These are phyloP conservation scores for Haplosporangium sp. DNA, from an alignment of 371 early-diverging fungal species.

Conservation along the genomic window DNA sequence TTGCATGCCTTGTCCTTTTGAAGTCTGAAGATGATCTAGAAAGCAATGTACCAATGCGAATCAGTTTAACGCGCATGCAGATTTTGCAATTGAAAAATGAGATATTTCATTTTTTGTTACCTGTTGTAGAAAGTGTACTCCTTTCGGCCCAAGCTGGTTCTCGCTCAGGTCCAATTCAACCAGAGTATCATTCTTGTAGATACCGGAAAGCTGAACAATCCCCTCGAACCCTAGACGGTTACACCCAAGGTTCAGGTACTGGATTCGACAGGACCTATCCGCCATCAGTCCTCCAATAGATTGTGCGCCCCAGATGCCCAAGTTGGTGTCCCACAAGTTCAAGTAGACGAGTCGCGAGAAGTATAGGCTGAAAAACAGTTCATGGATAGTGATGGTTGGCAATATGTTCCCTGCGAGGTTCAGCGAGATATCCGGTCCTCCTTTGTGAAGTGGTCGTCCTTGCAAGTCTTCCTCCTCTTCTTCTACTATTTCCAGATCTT, in stretches of 20 bases:
- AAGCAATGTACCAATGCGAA: background rate
- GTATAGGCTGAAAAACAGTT: conserved; percentile 42
- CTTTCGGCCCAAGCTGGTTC: conserved; percentile 40
- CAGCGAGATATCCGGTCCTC: conserved; percentile 33
- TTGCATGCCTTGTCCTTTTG: conserved; percentile 41
- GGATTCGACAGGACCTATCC: conserved; percentile 39
- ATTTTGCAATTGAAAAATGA: too few relatives aligned
- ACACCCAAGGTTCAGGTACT: conserved; percentile 47
- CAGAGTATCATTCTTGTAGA: conserved; percentile 45
- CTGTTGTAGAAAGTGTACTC: conserved; percentile 43
- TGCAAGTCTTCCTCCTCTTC: conserved; percentile 14
- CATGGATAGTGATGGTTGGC: conserved; percentile 40
- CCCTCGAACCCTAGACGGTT: conserved; percentile 51
- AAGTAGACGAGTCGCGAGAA: conserved; percentile 40
- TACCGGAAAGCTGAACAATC: conserved; percentile 33
- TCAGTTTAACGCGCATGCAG: background rate
- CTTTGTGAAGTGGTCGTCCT: conserved; percentile 23
- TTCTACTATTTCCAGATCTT: background rate
- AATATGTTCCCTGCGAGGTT: conserved; percentile 44
- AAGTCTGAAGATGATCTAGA: conserved; percentile 41
- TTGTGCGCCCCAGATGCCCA: conserved; percentile 51
- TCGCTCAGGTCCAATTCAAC: conserved; percentile 50
- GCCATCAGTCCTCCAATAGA: conserved; percentile 52
- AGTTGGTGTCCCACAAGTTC: conserved; percentile 47
- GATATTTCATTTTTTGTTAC: conserved; percentile 13